Evolutionary conservation across 108 stramenopile species (phyloP).

Genomic region (Nitzschia putrida): DNA sequence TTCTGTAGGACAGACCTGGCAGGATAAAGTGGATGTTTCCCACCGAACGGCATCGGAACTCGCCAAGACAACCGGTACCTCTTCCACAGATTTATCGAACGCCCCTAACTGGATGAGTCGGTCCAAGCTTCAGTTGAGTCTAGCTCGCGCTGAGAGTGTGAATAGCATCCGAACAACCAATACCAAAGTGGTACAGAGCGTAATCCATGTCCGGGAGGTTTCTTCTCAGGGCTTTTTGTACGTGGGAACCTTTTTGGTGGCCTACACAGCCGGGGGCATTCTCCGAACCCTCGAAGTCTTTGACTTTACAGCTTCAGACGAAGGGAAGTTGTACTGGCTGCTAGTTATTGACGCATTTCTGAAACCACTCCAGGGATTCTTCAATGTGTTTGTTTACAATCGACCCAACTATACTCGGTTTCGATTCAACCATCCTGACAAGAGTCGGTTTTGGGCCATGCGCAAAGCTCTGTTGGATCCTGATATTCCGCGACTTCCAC

Average conservation of each 20-base stretch:
- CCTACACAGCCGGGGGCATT: neutral
- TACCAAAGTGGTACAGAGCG: neutral
- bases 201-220: neutral
- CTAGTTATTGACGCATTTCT: conserved; percentile 46
- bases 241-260: conserved; percentile 11
- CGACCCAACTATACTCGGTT: conserved; percentile 36
- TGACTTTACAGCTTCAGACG: conserved; percentile 3
- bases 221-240: conserved; percentile 28
- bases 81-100: too few relatives aligned
- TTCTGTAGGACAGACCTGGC: too few relatives aligned
- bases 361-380: conserved; percentile 59
- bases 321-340: conserved; percentile 24
- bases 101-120: neutral
- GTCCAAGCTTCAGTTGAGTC: neutral
- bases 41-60: too few relatives aligned
- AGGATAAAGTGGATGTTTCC: too few relatives aligned
- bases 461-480: conserved; percentile 6
- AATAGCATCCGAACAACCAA: neutral
- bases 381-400: conserved; percentile 49
- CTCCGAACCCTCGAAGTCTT: neutral
- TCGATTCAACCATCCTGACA: conserved; percentile 4
- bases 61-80: too few relatives aligned
- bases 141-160: neutral
- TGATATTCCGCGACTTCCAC: neutral
- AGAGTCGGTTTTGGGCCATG: conserved; percentile 3